phyloP scores from a whole-genome alignment of 192 early-diverging fungal genomes.

The Coemansia sp. region DNA sequence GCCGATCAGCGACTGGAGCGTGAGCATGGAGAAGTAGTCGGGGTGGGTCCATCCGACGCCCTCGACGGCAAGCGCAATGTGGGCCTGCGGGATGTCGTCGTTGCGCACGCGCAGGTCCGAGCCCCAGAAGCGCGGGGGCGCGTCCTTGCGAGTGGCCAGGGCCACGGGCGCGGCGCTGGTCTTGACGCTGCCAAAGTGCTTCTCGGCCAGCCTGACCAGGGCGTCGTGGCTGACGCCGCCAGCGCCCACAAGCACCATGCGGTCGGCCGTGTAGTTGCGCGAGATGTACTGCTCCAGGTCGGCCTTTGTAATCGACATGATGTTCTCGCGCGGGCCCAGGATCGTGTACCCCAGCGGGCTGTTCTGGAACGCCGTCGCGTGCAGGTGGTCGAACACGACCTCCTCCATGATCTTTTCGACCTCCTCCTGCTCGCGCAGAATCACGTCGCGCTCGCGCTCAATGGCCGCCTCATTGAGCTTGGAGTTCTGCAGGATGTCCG shows the following conservation, averaged over 20 bases:
- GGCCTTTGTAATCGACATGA: slow-evolving; percentile 79
- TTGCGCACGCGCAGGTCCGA: slow-evolving; percentile 87
- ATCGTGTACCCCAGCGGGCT: slow-evolving; percentile 88
- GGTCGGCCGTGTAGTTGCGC: slow-evolving; percentile 94
- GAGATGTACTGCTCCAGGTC: slow-evolving; percentile 88
- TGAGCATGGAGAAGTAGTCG: slow-evolving; percentile 94
- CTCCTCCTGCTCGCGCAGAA: slow-evolving; percentile 91
- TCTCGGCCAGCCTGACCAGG: slow-evolving; percentile 86
- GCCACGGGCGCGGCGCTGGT: slow-evolving; percentile 55
- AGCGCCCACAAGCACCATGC: slow-evolving; percentile 94
- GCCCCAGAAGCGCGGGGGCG: slow-evolving; percentile 79
- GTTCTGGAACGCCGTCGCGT: slow-evolving; percentile 91
- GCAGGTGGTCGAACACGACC: slow-evolving; percentile 98
- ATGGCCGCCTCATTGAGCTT: slow-evolving; percentile 80
- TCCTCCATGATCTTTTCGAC: slow-evolving; percentile 94
- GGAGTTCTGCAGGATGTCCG: slow-evolving; percentile 93
- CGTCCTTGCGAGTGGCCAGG: slow-evolving; percentile 52
- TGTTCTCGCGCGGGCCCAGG: slow-evolving; percentile 92
- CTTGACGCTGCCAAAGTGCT: slow-evolving; percentile 85
- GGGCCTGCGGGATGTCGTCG: slow-evolving; percentile 85
- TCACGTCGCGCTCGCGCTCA: slow-evolving; percentile 96
- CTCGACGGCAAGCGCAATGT: slow-evolving; percentile 97
- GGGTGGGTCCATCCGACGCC: slow-evolving; percentile 93
- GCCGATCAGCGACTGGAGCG: slow-evolving; percentile 93
- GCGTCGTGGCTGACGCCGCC: slow-evolving; percentile 93